These are phyloP conservation scores for Tilletia horrida DNA, from an alignment of 1,284 basidiomycete genomes.

Conservation along the genomic window DNA sequence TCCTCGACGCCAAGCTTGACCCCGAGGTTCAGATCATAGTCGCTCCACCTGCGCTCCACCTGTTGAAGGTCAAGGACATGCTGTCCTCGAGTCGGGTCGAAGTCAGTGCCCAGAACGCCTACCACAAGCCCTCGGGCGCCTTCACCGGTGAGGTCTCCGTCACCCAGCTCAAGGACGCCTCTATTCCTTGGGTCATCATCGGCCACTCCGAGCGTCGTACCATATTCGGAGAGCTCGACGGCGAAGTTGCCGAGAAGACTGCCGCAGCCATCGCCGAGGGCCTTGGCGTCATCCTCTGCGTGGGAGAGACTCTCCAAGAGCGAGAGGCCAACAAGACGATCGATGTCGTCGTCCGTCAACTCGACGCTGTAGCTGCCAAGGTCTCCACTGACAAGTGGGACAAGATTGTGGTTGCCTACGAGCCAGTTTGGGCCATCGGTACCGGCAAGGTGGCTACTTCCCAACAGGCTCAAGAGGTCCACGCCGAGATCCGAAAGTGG, in stretches of 20 bases:
- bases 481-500: constrained; percentile 77
- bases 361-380: constrained; percentile 69
- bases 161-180: constrained; percentile 75
- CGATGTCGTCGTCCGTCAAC: constrained; percentile 76
- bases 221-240: constrained; percentile 83
- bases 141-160: constrained; percentile 64
- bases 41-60: constrained; percentile 51
- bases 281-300: constrained; percentile 87
- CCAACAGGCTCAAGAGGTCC: constrained; percentile 85
- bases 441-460: constrained; percentile 92
- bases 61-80: constrained; percentile 44
- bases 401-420: constrained; percentile 83
- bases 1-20: constrained; percentile 47
- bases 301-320: constrained; percentile 88
- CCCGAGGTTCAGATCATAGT: constrained; percentile 51
- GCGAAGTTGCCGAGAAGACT: constrained; percentile 80
- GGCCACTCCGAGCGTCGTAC: constrained; percentile 97
- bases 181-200: constrained; percentile 86
- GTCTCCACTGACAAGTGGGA: constrained; percentile 70
- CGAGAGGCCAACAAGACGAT: constrained; percentile 77
- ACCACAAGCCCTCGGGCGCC: constrained; percentile 78
- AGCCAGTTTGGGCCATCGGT: constrained; percentile 87
- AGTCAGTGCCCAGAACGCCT: constrained; percentile 87
- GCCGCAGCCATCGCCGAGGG: constrained; percentile 67
- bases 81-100: constrained; percentile 31